Base-by-base conservation (phyloP, 2,329 filamentous ascomycete genomes). In the Aschersonia sp. region DNA sequence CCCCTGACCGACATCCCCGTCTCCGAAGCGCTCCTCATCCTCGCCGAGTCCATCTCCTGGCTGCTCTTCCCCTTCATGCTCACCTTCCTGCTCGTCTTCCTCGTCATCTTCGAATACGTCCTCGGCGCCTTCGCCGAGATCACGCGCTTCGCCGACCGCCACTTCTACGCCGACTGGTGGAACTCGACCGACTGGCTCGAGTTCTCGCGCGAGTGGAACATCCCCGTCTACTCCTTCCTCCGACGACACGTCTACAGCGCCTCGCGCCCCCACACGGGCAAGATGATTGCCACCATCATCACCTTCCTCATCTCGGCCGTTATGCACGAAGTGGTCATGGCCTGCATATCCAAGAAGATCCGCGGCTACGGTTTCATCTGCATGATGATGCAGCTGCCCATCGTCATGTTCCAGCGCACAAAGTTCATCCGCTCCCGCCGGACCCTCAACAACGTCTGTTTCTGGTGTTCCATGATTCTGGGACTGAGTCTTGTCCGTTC, bases 41-140 rank as follows among this genome's bases (percentile, higher is more conserved):
- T 98, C 30, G 80, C 85, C 31, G 92, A 97, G 71, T 89, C 85
- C 10, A 89, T 95, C 60, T 91, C 85, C 49, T 82, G 86, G 72
- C 78, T 98, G 20, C 76, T 98, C 29, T 97, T 96, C 66, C 92
- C 92, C 3, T 98, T 97, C 65, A 96, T 96, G 87, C 75, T 97
- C 51, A 94, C 84, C 4, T 94, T 97, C 63, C 72, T 97, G 4
- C 80, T 97, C 45, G 89, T 97, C 48, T 98, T 98, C 70, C 80
- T 98, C 50, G 89, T 96, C 64, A 97, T 97, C 58, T 98, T 97
- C 64, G 92, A 98, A 65, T 98, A 97, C 65, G 77, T 95, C 9
- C 78, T 97, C 35, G 92, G 91, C 50, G 89, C 89, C 45, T 95
- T 94, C 59, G 92, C 89, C 10, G 92, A 98, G 64, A 85, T 97